A percentile compares a stretch with the other conserved stretches of the same genome.
phyloP scores from a whole-genome alignment of 1,284 basidiomycete species.

The Ceratobasidium sp. region DNA sequence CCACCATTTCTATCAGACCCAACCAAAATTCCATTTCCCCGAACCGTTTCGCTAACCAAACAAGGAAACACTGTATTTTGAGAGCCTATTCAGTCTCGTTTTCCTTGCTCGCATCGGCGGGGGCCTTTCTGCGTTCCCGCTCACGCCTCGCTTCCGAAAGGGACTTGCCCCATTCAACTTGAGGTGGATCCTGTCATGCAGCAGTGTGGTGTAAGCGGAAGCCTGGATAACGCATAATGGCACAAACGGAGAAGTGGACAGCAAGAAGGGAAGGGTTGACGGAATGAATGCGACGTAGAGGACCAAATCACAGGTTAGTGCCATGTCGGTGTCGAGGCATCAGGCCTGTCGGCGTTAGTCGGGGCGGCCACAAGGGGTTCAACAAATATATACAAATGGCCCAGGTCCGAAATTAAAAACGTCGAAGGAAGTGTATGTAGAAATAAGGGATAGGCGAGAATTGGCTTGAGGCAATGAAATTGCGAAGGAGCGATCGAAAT shows the following conservation, averaged over 20 bases:
- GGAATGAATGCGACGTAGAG: constrained; percentile 30
- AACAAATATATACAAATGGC: constrained; percentile 25
- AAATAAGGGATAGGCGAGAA: constrained; percentile 39
- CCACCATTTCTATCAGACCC: constrained; percentile 7
- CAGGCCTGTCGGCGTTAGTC: constrained; percentile 26
- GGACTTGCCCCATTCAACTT: constrained; percentile 39
- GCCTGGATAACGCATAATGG: constrained; percentile 13
- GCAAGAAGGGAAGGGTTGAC: background rate
- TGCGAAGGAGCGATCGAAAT: constrained; percentile 22
- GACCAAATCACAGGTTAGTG: constrained; percentile 19
- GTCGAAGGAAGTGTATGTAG: constrained; percentile 15
- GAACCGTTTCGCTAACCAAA: background rate
- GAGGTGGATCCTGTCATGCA: constrained; percentile 35
- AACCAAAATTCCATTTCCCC: background rate
- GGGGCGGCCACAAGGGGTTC: background rate
- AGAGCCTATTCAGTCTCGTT: background rate
- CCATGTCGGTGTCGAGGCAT: constrained; percentile 31
- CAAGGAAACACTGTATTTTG: background rate
- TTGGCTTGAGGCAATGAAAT: constrained; percentile 11
- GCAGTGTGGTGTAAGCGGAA: constrained; percentile 12
- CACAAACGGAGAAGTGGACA: constrained; percentile 19
- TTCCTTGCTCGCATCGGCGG: constrained; percentile 29
- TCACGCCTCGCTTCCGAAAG: constrained; percentile 34
- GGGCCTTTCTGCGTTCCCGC: constrained; percentile 30
- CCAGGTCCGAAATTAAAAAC: constrained; percentile 38